Base-by-base conservation (phyloP, 192 early-diverging fungal species). In the Rhizophagus prolifer region DNA sequence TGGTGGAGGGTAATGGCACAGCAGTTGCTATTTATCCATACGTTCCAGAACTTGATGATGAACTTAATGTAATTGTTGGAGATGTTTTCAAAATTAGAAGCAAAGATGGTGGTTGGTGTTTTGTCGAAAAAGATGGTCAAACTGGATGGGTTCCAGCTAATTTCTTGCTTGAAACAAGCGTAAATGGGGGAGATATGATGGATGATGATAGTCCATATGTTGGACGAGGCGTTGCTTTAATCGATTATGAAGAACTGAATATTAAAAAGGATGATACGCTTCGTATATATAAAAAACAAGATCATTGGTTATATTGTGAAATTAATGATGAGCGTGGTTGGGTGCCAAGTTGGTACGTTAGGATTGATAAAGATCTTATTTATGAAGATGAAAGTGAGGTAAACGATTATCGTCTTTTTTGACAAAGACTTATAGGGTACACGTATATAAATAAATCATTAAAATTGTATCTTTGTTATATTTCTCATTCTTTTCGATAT, bases 1-100 rank as follows among this genome's bases (percentile, higher is more conserved):
- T 58, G 7, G 81, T 84, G 10, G 84, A 85, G 63, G 82, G 81
- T 1, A 79, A 81, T 31, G 76, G 79, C 1, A 85, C 79, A 6
- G 88, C 88, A 4, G 83, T 90, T 21, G 91, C 87, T 3, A 72
- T 91, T 6, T 92, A 89, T 76, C 87, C 88, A 47, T 91, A 90
- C 83, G 81, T 82, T 34, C 86, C 89, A 0, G 80, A 87, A 60
- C 78, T 85, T 19, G 86, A 83, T 10, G 91, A 90, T 70, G 91
- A 92, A 75, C 46, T 91, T 61, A 80, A 86, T 62, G 88, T 92
- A 8, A 78, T 77, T 30, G 88, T 91, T 50, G 91, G 91, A 54
- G 90, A 90, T 71, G 80, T 84, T 54, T 89, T 91, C 78, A 81
- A 78, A 60, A 89, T 92, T 60, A 79, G 85, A 46, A 82, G 79